Conservation (phyloP, 768 basidiomycete species). For the Phylloporus scabripes region DNA sequence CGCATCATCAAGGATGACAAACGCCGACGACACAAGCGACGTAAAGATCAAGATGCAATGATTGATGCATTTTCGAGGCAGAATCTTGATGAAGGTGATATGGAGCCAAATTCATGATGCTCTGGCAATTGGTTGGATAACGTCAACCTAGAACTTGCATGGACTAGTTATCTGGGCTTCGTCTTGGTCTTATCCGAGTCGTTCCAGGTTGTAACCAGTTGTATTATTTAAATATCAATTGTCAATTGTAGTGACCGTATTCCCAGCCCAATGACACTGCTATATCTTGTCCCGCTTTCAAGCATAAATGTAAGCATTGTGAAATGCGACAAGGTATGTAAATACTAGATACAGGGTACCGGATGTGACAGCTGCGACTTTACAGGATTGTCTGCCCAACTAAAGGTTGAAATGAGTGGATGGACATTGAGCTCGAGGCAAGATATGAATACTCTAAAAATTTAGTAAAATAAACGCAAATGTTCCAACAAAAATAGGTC, state of each 20-base stretch:
- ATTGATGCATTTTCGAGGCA: constrained; percentile 69
- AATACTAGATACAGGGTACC: background rate
- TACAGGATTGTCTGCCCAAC: constrained; percentile 1
- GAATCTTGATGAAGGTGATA: constrained; percentile 31
- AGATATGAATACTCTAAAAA: constrained; percentile 6
- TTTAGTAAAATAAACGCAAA: background rate
- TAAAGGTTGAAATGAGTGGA: constrained; percentile 7
- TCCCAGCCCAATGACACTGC: constrained; percentile 8
- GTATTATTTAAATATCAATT: constrained; percentile 19
- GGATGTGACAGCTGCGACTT: background rate
- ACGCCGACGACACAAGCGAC: constrained; percentile 70
- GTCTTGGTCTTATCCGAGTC: constrained; percentile 2
- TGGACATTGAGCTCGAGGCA: constrained; percentile 1
- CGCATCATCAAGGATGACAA: constrained; percentile 83
- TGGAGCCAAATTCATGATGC: constrained; percentile 24
- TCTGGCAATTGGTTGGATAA: constrained; percentile 4
- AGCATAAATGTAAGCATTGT: constrained; percentile 2
- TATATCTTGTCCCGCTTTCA: constrained; percentile 1
- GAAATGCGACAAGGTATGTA: constrained; percentile 2
- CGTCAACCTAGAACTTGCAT: constrained; percentile 8
- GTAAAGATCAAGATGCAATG: constrained; percentile 81
- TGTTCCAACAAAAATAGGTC: background rate
- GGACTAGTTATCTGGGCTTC: constrained; percentile 10
- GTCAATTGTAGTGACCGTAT: constrained; percentile 16
- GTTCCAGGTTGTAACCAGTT: constrained; percentile 13